Evolutionary conservation across 257 asterid species (phyloP), one percentile per base, ranked within the genome.

Genomic region (Hygrophila difformis): DNA sequence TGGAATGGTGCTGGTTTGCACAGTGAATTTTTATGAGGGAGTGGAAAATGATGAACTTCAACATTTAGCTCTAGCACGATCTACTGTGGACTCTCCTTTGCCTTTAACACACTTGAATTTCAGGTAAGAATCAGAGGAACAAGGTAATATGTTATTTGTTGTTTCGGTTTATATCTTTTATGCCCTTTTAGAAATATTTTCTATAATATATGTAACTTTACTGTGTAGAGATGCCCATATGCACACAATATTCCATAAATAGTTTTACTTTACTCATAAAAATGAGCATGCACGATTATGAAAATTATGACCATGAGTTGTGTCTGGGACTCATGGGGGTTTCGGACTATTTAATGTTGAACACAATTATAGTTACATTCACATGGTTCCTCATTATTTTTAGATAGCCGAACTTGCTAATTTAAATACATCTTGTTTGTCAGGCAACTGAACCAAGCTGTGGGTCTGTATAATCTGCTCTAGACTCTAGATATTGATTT

Each of bases 401-500:
- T n/a, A n/a, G n/a, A n/a, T n/a, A n/a, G n/a, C n/a, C n/a, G n/a
- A n/a, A n/a, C n/a, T n/a, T n/a, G n/a, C n/a, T n/a, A n/a, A n/a
- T n/a, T n/a, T n/a, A n/a, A n/a, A n/a, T n/a, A n/a, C n/a, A n/a
- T n/a, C n/a, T n/a, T n/a, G n/a, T n/a, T n/a, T n/a, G 37, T 53
- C 74, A 91, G 97, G 87, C 99, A 88, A 71, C 53, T 77, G 74
- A 72, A 70, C 69, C 79, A 60, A 39, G 95, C 95, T 12, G 66
- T 74, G 6, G 97, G 97, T 42, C 65, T 88, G 70, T 91, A 88
- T 61, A 88, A 88, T 79, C 94, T 88, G 52, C 94, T 88, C 39
- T 88, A 84, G 35, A 84, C 97, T 20, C 93, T 94, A 16, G 97
- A 88, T 71, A 95, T 95, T 56, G 97, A 88, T 65, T 88, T 88